Base-by-base conservation (phyloP, 352 stramenopile genomes). In the Pythium myriotylum region DNA sequence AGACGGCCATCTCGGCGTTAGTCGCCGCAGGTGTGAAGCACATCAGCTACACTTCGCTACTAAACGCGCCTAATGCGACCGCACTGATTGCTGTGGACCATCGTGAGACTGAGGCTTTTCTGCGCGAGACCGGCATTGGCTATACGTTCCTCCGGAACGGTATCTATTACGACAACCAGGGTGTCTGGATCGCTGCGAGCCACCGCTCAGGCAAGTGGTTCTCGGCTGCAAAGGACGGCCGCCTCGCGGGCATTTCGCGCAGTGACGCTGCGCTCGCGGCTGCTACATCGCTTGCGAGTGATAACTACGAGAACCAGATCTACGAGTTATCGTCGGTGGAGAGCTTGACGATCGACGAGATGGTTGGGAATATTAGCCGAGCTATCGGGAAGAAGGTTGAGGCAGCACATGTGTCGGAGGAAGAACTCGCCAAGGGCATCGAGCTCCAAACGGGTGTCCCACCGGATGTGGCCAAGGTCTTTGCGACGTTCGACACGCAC, bases 81-180 rank as follows among this genome's bases (percentile, higher is more conserved):
- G 40, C 53, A 1, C 16, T 37, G 2, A 45, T 55, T n/a, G 39
- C n/a, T 0, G 17, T 1, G 14, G 54, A 59, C 46, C 47, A 63
- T 45, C 32, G 24, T n/a, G 27, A 24, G 20, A 69, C 62, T 10
- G 54, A 69, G n/a, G 8, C 3, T 10, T 37, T 49, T n/a, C 22
- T 69, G 47, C 45, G 47, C 2, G 16, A 41, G 4, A 58, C 40
- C 54, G 40, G 37, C 46, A 26, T n/a, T 0, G 39, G 61, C 37
- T 68, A 59, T n/a, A 62, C 60, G 26, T 58, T 62, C 37, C 35
- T 68, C 10, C 59, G 59, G 29, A 66, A 66, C 32, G 27, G 59
- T 17, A 0, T 66, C 17, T 66, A 66, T 33, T 66, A 49, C n/a
- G 59, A 66, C 19, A 66, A 66, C 50, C 13, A 47, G 24, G 43